Percentiles rank a stretch among this genome's conserved stretches.
These are phyloP conservation scores for Lecanicillium sp. DNA, from an alignment of 2,329 filamentous ascomycete genomes.

Conservation along the genomic window DNA sequence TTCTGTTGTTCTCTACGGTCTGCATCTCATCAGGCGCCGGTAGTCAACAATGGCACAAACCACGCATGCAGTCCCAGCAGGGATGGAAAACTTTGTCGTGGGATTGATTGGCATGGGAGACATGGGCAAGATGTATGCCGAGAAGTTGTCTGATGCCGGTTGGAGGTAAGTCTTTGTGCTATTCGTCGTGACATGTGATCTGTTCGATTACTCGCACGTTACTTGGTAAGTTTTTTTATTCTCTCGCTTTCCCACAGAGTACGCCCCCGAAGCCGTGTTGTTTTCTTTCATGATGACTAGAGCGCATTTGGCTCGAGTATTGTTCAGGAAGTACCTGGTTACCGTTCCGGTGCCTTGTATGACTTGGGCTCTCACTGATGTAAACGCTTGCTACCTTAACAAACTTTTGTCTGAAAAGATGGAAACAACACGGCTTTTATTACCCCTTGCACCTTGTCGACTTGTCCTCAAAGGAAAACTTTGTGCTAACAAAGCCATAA, in stretches of 20 bases:
- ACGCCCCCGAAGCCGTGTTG: slow-evolving; percentile 15
- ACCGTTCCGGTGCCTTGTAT: slow-evolving; percentile 68
- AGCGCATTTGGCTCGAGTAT: slow-evolving; percentile 99
- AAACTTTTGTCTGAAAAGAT: slow-evolving; percentile 71
- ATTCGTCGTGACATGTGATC: slow-evolving; percentile 4
- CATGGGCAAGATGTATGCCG: slow-evolving; percentile 98
- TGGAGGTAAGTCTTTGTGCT: slow-evolving; percentile 69
- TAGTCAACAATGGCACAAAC: slow-evolving; percentile 22
- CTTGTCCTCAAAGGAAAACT: not conserved
- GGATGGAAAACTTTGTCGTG: slow-evolving; percentile 65
- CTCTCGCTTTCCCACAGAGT: slow-evolving; percentile 6
- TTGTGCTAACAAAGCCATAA: slow-evolving; percentile 1
- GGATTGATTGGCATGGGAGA: slow-evolving; percentile 99
- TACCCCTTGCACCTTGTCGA: no score
- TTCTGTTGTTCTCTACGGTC: slow-evolving; percentile 13
- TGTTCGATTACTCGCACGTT: slow-evolving; percentile 11
- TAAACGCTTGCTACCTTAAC: slow-evolving; percentile 96
- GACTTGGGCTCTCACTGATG: slow-evolving; percentile 82
- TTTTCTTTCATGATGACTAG: slow-evolving; percentile 83
- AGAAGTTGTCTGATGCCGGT: slow-evolving; percentile 78
- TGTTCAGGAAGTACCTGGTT: slow-evolving; percentile 52
- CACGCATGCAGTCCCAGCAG: slow-evolving; percentile 22
- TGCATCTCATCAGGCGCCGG: not conserved
- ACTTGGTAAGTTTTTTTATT: slow-evolving; percentile 28
- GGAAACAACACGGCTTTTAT: not conserved